Evolutionary conservation across 2,329 filamentous ascomycete species (phyloP).

Genomic region (Fusarium sp.): DNA sequence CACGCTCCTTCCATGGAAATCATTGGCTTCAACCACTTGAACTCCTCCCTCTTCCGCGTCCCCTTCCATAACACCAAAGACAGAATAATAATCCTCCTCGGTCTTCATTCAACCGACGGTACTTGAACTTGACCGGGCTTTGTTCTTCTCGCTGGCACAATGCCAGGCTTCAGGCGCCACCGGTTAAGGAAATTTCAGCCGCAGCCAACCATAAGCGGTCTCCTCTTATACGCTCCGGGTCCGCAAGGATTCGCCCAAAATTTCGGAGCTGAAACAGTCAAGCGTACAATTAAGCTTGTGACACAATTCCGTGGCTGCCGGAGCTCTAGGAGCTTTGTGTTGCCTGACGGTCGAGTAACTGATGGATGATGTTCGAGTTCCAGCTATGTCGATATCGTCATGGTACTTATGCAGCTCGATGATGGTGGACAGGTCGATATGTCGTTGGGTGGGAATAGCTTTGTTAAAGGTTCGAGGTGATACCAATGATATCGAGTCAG

Average conservation of each 20-base stretch:
- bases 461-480: not conserved
- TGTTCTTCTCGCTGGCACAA: not conserved
- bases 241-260: conserved; percentile 20
- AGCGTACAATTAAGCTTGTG: conserved; percentile 7
- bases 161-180: conserved; percentile 17
- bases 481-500: not conserved
- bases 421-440: not conserved
- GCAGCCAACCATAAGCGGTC: conserved; percentile 27
- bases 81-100: conserved; percentile 39
- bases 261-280: conserved; percentile 18
- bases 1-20: conserved; percentile 21
- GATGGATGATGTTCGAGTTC: conserved; percentile 3
- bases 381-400: not conserved
- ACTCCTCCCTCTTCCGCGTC: conserved; percentile 25
- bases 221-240: conserved; percentile 12
- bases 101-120: conserved; percentile 5
- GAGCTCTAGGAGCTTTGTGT: not conserved
- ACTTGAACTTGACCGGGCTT: not conserved
- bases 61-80: conserved; percentile 33
- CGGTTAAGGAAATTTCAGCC: conserved; percentile 24
- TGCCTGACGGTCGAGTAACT: not conserved
- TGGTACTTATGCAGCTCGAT: conserved; percentile 1
- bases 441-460: not conserved
- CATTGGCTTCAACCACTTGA: conserved; percentile 24
- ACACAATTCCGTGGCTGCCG: not conserved